These are phyloP conservation scores for Dothideomycetes sp. DNA, from an alignment of 2,329 filamentous ascomycete species.

Conservation along the genomic window DNA sequence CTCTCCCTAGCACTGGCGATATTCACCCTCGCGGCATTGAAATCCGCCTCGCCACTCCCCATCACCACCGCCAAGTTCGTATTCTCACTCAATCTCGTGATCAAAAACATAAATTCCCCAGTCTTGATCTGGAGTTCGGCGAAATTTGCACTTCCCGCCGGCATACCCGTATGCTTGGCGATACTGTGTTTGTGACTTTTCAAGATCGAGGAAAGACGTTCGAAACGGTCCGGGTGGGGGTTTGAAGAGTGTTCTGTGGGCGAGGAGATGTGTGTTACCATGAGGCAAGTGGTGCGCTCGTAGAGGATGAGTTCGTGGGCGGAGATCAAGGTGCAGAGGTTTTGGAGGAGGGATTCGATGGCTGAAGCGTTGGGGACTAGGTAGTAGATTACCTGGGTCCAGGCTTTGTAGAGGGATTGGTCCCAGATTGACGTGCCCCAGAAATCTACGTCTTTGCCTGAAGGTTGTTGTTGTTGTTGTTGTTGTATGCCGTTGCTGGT, in stretches of 20 bases:
- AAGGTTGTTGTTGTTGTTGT: conserved; percentile 9
- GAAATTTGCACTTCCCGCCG: conserved; percentile 74
- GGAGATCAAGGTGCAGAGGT: conserved; percentile 76
- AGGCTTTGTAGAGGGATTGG: conserved; percentile 94
- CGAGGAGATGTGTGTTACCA: conserved; percentile 85
- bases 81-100: conserved; percentile 92
- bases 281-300: conserved; percentile 90
- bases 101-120: conserved; percentile 79
- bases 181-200: conserved; percentile 92
- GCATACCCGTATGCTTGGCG: conserved; percentile 65
- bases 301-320: conserved; percentile 92
- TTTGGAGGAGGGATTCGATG: conserved; percentile 77
- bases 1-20: conserved; percentile 77
- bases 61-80: conserved; percentile 91
- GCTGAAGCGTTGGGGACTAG: conserved; percentile 86
- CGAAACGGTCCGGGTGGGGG: conserved; percentile 84
- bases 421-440: conserved; percentile 98
- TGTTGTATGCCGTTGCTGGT: too few species aligned
- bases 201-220: conserved; percentile 92
- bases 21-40: conserved; percentile 85
- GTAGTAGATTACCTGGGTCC: conserved; percentile 96
- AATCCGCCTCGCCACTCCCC: conserved; percentile 81
- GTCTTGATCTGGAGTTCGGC: conserved; percentile 74
- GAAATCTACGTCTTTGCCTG: conserved; percentile 54
- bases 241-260: conserved; percentile 61